These are phyloP conservation scores for Penicillium roqueforti DNA, from an alignment of 495 filamentous ascomycete genomes.

Conservation along the genomic window DNA sequence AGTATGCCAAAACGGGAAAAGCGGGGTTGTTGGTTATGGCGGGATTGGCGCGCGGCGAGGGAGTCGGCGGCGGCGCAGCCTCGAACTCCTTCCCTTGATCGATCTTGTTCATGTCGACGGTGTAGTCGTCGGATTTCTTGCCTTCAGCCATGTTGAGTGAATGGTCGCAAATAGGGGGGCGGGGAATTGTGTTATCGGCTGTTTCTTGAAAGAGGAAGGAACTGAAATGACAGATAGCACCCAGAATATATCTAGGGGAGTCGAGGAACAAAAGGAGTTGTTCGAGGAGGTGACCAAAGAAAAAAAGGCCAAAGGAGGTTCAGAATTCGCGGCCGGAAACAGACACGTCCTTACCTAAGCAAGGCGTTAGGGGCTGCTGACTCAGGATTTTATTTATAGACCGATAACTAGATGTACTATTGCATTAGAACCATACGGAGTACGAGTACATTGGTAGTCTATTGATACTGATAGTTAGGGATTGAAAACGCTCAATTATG, in stretches of 20 bases:
- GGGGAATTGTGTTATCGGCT: slow-evolving; percentile 1
- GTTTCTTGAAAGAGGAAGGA: background rate
- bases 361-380: slow-evolving; percentile 12
- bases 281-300: slow-evolving; percentile 4
- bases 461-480: background rate
- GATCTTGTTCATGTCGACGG: slow-evolving; percentile 64
- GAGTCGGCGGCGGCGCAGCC: slow-evolving; percentile 38
- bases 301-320: slow-evolving; percentile 9
- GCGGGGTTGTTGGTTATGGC: slow-evolving; percentile 64
- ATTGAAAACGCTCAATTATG: background rate
- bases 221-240: slow-evolving; percentile 4
- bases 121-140: slow-evolving; percentile 81
- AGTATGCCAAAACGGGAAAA: slow-evolving; percentile 85
- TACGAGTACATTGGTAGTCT: background rate
- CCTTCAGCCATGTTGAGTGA: slow-evolving; percentile 60
- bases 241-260: slow-evolving; percentile 5
- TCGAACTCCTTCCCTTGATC: slow-evolving; percentile 59
- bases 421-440: background rate
- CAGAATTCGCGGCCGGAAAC: slow-evolving; percentile 26
- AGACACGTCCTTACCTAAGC: slow-evolving; percentile 16
- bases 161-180: background rate
- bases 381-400: slow-evolving; percentile 12
- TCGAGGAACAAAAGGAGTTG: slow-evolving; percentile 1
- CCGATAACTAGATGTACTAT: background rate
- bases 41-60: slow-evolving; percentile 33